phyloP scores from a whole-genome alignment of 805 yeast species.

The Wickerhamiella shivajii region DNA sequence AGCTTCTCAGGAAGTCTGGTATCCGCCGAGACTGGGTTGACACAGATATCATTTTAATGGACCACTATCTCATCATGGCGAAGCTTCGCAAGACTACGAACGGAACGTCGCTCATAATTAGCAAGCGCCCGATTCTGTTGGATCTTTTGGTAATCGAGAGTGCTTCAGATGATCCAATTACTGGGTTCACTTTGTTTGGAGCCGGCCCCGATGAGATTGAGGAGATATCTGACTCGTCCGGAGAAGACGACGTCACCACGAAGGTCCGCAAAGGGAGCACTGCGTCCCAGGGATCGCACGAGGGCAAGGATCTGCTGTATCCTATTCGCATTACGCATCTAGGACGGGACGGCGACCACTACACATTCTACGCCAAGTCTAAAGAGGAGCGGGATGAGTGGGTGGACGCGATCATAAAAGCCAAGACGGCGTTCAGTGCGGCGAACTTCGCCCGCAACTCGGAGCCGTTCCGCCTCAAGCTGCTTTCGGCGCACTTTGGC shows the following conservation, averaged over 20 bases:
- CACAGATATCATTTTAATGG: constrained; percentile 44
- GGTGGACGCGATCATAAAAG: constrained; percentile 37
- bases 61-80: constrained; percentile 41
- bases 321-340: constrained; percentile 26
- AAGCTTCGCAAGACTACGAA: constrained; percentile 24
- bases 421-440: constrained; percentile 29
- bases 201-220: too few species aligned
- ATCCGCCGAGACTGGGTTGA: constrained; percentile 42
- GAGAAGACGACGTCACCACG: constrained; percentile 1
- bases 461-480: constrained; percentile 41
- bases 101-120: constrained; percentile 23
- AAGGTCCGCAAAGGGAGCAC: too few species aligned
- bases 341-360: constrained; percentile 22
- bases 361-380: constrained; percentile 22
- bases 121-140: constrained; percentile 27
- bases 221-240: constrained; percentile 4
- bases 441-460: constrained; percentile 25
- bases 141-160: constrained; percentile 45
- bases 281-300: background rate
- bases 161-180: constrained; percentile 27
- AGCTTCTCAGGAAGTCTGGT: constrained; percentile 46
- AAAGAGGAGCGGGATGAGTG: constrained; percentile 39
- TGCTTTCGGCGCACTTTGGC: constrained; percentile 48
- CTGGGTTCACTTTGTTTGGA: constrained; percentile 13
- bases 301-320: constrained; percentile 19